Base-by-base conservation (phyloP, 495 filamentous ascomycete genomes). In the Chaetomium tenue region DNA sequence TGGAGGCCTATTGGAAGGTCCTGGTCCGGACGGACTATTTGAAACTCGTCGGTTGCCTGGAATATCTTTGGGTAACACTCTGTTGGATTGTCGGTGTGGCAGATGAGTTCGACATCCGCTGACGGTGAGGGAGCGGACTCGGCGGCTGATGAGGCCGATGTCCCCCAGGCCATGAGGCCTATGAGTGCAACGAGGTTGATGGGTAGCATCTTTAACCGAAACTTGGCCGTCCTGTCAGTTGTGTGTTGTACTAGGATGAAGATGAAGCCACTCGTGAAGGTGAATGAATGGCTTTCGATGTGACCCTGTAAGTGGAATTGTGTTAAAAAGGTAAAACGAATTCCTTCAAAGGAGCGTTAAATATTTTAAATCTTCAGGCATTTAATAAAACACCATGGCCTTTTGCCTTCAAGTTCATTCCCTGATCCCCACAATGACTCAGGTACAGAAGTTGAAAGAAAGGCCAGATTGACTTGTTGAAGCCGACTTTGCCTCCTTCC, bases 11-110 rank as follows among this genome's bases (percentile, higher is more conserved):
- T 70, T 0, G 88, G 87, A 8, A 90, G 70, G 30, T 86, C 82
- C 68, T 90, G 88, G 70, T 88, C 88, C 39, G 83, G 79, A 53
- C 78, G 81, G 40, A 90, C 78, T 23, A 77, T 66, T 64, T 88
- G 85, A 69, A 89, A 90, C 46, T 87, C 77, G 52, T 83, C 67
- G 0, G 85, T 89, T 0, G 88, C 75, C 28, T 81, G 77, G 64
- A 90, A 89, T 46, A 85, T 63, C 60, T 79, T 80, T 23, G 88
- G 87, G 67, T 89, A 89, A 70, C 88, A 90, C 39, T 85, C 84
- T 37, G 78, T 75, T 0, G 81, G 76, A 68, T 87, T 77, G 37
- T 75, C 70, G 22, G 83, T 83, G 66, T 87, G 85, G 63, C 87
- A 90, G 68, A 90, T 87, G n/a, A 88, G 74, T 33, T 87, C 80